Conservation (phyloP, 164 flowering plant species). For the Malania oleifera region DNA sequence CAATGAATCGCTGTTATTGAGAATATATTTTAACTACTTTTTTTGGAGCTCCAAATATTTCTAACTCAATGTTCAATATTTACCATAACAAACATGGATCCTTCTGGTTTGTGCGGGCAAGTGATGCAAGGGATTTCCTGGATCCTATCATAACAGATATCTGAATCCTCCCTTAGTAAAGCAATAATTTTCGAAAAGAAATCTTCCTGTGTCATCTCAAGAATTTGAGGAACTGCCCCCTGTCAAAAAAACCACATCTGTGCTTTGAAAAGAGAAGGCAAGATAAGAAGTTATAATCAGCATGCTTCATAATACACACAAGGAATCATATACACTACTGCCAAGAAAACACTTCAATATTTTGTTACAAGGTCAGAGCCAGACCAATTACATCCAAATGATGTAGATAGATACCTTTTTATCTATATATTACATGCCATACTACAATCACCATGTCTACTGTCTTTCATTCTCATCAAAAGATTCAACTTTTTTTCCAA, state of each 20-base stretch:
- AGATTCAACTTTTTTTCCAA: too few species aligned
- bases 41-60: neutral
- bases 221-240: slow-evolving; percentile 46
- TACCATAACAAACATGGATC: slow-evolving; percentile 46
- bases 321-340: too few species aligned
- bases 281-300: too few species aligned
- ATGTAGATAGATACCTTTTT: too few species aligned
- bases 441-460: too few species aligned
- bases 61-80: neutral
- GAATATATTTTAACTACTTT: neutral
- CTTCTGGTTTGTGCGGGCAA: slow-evolving; percentile 48
- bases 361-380: too few species aligned
- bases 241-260: slow-evolving; percentile 7
- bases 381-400: too few species aligned
- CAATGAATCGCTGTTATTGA: neutral
- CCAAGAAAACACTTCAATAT: too few species aligned
- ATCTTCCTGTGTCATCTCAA: slow-evolving; percentile 27
- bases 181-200: slow-evolving; percentile 24
- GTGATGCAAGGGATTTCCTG: slow-evolving; percentile 41
- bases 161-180: slow-evolving; percentile 26
- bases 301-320: too few species aligned
- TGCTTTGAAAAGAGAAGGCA: neutral
- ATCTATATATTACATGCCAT: too few species aligned
- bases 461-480: too few species aligned
- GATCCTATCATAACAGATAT: slow-evolving; percentile 25